These are phyloP conservation scores for Puya raimondii DNA, from an alignment of 176 grass and related monocot genomes.

Conservation along the genomic window DNA sequence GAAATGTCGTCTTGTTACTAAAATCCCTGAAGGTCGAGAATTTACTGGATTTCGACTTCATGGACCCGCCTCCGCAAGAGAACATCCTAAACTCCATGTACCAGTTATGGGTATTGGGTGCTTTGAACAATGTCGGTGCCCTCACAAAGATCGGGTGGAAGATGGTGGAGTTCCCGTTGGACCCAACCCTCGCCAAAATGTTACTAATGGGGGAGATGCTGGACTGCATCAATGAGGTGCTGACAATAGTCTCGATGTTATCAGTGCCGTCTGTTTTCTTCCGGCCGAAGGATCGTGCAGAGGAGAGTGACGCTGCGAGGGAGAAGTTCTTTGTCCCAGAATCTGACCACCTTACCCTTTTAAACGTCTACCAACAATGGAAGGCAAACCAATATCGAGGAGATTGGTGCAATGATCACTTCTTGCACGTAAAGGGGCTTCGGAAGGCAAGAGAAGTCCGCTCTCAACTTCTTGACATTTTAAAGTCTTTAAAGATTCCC, in stretches of 20 bases:
- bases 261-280: slow-evolving; percentile 99
- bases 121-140: slow-evolving; percentile 83
- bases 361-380: slow-evolving; percentile 95
- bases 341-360: slow-evolving; percentile 85
- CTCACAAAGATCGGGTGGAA: slow-evolving; percentile 96
- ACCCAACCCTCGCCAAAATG: slow-evolving; percentile 95
- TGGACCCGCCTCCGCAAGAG: slow-evolving; percentile 96
- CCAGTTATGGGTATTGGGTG: slow-evolving; percentile 93
- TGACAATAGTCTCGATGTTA: slow-evolving; percentile 99
- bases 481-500: slow-evolving; percentile 79
- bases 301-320: slow-evolving; percentile 92
- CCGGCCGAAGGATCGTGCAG: slow-evolving; percentile 82
- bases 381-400: slow-evolving; percentile 89
- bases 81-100: slow-evolving; percentile 99
- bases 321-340: slow-evolving; percentile 99
- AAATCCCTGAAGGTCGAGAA: slow-evolving; percentile 94
- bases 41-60: slow-evolving; percentile 94
- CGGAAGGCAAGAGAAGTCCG: slow-evolving; percentile 89
- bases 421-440: slow-evolving; percentile 92
- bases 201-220: slow-evolving; percentile 90
- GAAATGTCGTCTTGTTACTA: slow-evolving; percentile 88
- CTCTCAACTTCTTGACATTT: slow-evolving; percentile 81
- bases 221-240: slow-evolving; percentile 75
- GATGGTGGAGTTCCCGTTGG: slow-evolving; percentile 97
- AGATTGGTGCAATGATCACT: slow-evolving; percentile 97